These are phyloP conservation scores for Acer saccharum DNA, from an alignment of 345 rosid species.

Conservation along the genomic window DNA sequence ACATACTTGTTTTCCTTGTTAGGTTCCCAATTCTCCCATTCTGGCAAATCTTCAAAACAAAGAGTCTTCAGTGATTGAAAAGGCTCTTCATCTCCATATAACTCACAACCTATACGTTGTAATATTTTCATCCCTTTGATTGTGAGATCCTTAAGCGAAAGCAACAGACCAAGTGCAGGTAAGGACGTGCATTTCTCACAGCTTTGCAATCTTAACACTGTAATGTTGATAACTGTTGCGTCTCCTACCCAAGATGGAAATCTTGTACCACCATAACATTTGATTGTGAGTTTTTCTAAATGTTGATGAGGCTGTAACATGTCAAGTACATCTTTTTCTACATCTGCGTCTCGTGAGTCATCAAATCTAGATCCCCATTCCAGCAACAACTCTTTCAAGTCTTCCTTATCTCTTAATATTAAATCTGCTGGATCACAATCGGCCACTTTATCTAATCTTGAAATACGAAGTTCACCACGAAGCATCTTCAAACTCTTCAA, in stretches of 20 bases:
- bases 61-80: background rate
- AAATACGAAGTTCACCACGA: background rate
- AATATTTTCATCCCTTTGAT: background rate
- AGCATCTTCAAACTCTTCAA: conserved; percentile 4
- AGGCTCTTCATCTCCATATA: background rate
- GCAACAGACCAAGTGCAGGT: background rate
- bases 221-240: background rate
- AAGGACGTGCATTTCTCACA: background rate
- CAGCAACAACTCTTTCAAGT: background rate
- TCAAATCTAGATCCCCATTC: background rate
- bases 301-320: background rate
- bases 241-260: conserved; percentile 7
- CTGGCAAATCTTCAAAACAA: background rate
- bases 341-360: background rate
- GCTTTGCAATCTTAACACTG: background rate
- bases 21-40: background rate
- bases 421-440: no score
- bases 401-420: background rate
- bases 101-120: background rate
- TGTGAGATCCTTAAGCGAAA: background rate
- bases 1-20: background rate
- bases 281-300: background rate
- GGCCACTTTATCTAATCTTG: background rate
- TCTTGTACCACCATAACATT: background rate
- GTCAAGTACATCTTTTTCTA: background rate